Conservation (phyloP, 2,329 filamentous ascomycete genomes). For the Pseudogymnoascus sp. region DNA sequence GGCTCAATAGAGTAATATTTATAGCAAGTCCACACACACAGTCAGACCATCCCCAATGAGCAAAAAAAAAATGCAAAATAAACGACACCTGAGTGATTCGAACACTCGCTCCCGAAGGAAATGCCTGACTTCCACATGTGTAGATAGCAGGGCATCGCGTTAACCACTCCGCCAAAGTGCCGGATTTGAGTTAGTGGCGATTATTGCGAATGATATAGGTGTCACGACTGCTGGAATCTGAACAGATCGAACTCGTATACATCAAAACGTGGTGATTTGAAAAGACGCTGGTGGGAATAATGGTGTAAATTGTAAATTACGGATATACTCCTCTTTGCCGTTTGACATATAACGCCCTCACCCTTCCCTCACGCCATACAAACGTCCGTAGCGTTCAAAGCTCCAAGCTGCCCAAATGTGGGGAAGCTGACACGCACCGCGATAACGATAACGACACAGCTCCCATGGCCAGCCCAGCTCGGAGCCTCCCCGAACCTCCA, state of each 20-base stretch:
- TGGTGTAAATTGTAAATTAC: neutral
- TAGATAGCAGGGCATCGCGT: slow-evolving; percentile 11
- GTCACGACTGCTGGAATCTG: neutral
- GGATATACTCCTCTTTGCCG: neutral
- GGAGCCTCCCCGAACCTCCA: neutral
- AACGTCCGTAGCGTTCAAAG: neutral
- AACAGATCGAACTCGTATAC: neutral
- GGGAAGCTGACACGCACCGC: neutral
- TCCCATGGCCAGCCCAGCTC: neutral
- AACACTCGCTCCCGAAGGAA: slow-evolving; percentile 11
- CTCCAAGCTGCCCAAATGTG: neutral
- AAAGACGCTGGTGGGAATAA: neutral
- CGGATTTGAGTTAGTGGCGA: neutral
- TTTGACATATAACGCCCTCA: neutral
- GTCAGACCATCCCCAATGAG: neutral
- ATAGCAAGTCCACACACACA: too few species aligned
- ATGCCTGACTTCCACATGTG: neutral
- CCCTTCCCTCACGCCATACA: neutral
- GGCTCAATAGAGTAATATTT: neutral
- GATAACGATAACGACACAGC: neutral
- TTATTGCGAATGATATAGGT: neutral
- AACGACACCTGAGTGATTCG: slow-evolving; percentile 11
- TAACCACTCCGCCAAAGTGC: slow-evolving; percentile 12
- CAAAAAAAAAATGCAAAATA: neutral
- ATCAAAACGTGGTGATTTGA: neutral